Percentiles rank a stretch among this genome's conserved stretches.
Conservation (phyloP, 2,329 filamentous ascomycete species). For the Penicillium verrucosum region DNA sequence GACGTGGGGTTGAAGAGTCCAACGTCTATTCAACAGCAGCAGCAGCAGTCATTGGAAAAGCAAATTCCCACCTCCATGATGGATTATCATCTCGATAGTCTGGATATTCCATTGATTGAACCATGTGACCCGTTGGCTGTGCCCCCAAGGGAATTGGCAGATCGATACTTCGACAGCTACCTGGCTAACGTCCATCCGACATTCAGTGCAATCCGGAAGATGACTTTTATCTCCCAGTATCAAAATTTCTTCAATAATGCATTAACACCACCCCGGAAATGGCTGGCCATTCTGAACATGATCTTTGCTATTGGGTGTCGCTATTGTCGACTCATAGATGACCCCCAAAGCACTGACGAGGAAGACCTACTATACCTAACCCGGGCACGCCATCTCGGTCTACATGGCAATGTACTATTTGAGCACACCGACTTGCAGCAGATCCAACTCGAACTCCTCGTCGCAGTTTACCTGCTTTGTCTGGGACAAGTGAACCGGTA, state of each 20-base stretch:
- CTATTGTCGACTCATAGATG: conserved; percentile 35
- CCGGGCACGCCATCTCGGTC: conserved; percentile 37
- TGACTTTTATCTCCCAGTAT: conserved; percentile 41
- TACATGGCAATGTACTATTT: conserved; percentile 38
- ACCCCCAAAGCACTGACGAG: conserved; percentile 24
- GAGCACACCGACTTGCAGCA: conserved; percentile 44
- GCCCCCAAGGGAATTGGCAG: conserved; percentile 36
- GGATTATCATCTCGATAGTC: conserved; percentile 42
- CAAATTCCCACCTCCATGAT: conserved; percentile 26
- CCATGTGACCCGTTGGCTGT: conserved; percentile 37
- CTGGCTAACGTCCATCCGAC: conserved; percentile 40
- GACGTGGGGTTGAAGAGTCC: conserved; percentile 24
- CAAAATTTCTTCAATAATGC: conserved; percentile 28
- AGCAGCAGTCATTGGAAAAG: not conserved
- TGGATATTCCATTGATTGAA: conserved; percentile 34
- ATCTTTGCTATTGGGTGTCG: conserved; percentile 46
- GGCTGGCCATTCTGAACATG: conserved; percentile 46
- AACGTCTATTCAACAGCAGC: not conserved
- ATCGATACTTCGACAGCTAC: conserved; percentile 40
- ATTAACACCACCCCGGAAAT: conserved; percentile 32
- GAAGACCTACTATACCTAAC: conserved; percentile 42
- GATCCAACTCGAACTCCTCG: conserved; percentile 41
- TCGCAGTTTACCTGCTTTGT: conserved; percentile 41
- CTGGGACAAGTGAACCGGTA: conserved; percentile 44
- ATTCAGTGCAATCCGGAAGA: conserved; percentile 41